Percentiles rank a stretch among this genome's conserved stretches.
Evolutionary conservation across 345 rosid genomes (phyloP).

Genomic region (Hypericum perforatum): DNA sequence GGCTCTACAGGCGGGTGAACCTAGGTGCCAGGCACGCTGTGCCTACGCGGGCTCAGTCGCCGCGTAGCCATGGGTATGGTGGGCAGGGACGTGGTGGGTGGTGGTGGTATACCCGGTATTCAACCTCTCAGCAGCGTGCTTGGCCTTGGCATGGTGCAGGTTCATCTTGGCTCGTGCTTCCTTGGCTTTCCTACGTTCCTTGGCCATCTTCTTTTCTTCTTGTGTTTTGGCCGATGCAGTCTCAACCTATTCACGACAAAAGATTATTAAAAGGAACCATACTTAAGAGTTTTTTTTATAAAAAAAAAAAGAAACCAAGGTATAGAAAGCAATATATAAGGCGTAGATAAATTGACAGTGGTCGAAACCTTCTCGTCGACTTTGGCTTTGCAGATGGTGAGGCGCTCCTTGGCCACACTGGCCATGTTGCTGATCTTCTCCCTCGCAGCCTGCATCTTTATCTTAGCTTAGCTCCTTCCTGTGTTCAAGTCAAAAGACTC

Average conservation of each 20-base stretch:
- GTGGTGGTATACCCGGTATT: constrained; percentile 20
- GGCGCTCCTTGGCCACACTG: constrained; percentile 53
- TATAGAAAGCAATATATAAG: neutral
- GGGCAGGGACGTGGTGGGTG: constrained; percentile 11
- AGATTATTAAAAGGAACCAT: no score
- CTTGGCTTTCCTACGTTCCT: constrained; percentile 45
- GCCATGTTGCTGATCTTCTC: constrained; percentile 56
- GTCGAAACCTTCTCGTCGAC: constrained; percentile 37
- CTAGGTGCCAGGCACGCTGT: no score
- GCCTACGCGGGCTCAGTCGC: constrained; percentile 7
- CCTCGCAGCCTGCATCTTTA: constrained; percentile 54
- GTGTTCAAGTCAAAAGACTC: constrained; percentile 2
- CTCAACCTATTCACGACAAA: constrained; percentile 26
- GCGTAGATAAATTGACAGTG: no score
- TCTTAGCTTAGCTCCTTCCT: constrained; percentile 45
- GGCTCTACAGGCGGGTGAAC: constrained; percentile 23
- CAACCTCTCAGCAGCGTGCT: constrained; percentile 37
- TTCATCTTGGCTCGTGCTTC: constrained; percentile 65
- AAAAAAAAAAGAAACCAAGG: no score
- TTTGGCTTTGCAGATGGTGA: constrained; percentile 41
- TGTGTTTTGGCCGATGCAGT: constrained; percentile 38
- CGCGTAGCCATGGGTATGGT: neutral
- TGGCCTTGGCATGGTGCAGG: constrained; percentile 57
- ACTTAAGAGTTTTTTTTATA: no score
- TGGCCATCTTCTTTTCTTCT: constrained; percentile 50